These are phyloP conservation scores for Mycena pura DNA, from an alignment of 768 basidiomycete species.

Conservation along the genomic window DNA sequence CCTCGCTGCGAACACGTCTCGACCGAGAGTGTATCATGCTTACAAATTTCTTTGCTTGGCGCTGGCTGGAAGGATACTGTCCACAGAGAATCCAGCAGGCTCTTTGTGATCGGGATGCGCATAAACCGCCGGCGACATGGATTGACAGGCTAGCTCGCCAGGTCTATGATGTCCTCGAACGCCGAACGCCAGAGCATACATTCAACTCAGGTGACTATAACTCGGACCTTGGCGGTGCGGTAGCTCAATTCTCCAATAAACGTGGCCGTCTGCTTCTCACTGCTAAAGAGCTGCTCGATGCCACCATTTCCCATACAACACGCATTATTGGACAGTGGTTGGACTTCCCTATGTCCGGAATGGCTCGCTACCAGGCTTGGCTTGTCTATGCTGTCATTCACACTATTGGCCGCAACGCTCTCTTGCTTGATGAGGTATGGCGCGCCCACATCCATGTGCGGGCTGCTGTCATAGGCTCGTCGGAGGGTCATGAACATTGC, in stretches of 20 bases:
- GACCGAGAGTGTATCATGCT: constrained; percentile 10
- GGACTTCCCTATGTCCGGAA: not conserved
- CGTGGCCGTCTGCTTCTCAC: not conserved
- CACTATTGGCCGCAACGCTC: not conserved
- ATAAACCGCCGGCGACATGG: not conserved
- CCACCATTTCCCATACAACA: not conserved
- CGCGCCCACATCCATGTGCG: not conserved
- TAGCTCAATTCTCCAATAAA: not conserved
- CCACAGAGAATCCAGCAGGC: not conserved
- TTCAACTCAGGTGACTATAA: not conserved
- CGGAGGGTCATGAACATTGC: no score
- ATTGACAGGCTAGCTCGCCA: not conserved
- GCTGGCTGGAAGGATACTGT: constrained; percentile 6
- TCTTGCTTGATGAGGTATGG: not conserved
- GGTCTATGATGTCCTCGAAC: not conserved
- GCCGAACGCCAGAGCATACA: not conserved
- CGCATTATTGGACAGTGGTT: not conserved
- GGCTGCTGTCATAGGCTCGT: no score
- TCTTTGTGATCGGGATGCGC: not conserved
- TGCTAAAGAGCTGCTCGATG: not conserved
- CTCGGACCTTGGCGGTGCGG: not conserved
- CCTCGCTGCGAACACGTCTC: not conserved
- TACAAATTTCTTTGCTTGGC: constrained; percentile 2
- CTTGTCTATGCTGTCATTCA: not conserved
- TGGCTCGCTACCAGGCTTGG: not conserved